Evolutionary conservation across 257 asterid species (phyloP), one percentile per base, ranked within the genome.

Genomic region (Prunella vulgaris): DNA sequence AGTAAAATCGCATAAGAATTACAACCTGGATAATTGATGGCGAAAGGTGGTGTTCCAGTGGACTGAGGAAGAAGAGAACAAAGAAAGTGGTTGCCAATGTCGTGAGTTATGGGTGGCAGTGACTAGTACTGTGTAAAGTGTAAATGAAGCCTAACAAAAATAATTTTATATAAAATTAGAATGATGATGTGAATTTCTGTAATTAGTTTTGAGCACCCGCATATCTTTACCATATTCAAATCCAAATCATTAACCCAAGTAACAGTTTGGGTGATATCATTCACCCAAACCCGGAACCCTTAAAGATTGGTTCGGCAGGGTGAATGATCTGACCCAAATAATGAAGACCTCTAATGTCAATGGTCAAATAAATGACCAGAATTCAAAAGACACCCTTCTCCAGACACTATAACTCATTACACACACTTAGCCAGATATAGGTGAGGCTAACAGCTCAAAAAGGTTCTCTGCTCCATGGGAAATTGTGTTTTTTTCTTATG

Each of bases 401-500:
- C 37, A 28, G 40, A 58, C 10, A 25, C 21, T 15, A 20, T 37
- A 42, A 68, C 58, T 42, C 33, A 32, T 13, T 58, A 5, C 59
- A 27, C 8, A 20, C 53, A 38, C 68, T 40, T 70, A 44, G 32
- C 66, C 52, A 57, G 58, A 20, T 10, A 49, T 51, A 30, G 6
- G 52, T 44, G 65, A 66, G 17, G 27, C 40, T 49, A 15, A 51
- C 61, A 46, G 8, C 49, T 7, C 69, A 13, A 24, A 60, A 27
- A 12, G 33, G 38, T 60, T 61, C 52, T 10, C 21, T 24, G 63
- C 44, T 51, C 52, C 75, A 60, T 53, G n/a, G 61, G 25, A 69
- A 44, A 71, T 22, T 37, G 37, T 60, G 68, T 28, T 70, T 30
- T 27, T 27, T 64, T 51, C 15, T 21, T 13, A 44, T n/a, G 54